Evolutionary conservation across 495 filamentous ascomycete species (phyloP), one percentile per base, ranked within the genome.

Genomic region (Glarea lozoyensis): DNA sequence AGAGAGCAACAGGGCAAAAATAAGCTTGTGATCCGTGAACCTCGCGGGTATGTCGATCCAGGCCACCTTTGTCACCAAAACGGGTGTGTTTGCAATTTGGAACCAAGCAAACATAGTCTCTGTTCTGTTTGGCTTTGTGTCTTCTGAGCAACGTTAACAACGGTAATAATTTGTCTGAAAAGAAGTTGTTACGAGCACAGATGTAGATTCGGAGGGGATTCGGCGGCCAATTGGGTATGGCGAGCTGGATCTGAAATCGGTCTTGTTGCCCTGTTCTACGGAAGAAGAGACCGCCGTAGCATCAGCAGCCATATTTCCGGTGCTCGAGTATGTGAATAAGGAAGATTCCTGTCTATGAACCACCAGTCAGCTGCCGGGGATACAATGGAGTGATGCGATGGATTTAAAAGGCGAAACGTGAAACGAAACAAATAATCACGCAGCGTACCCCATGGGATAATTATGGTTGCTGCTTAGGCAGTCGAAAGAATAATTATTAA

Each of bases 61-160:
- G 36, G 2, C 47, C 41, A 9, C 41, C 47, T 40, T 50, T 50
- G 36, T 50, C 47, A 16, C 47, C 36, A 21, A 50, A 50, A 10
- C 29, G 23, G 16, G 41, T n/a, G 20, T 45, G 41, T 40, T 40
- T 45, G 41, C 47, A 50, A 18, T 27, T 23, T 34, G 41, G 18
- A n/a, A 44, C 25, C 16, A 16, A n/a, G 27, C 47, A 50, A 16
- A 35, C 25, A 19, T 45, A 50, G 1, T 34, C 41, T 12, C 41
- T 44, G 10, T 12, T 45, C 27, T 50, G 47, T 24, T 45, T 50
- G 13, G 6, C 36, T 40, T 40, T 18, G 25, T 50, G 47, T 24
- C 45, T 50, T 17, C 47, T 50, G 32, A 27, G 20, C 2, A 12
- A 10, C 18, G 40, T 48, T 6, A 48, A 40, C 44, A 15, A 5